Conservation (phyloP, 1,139 yeast genomes). For the Yamadazyma diddensiae region DNA sequence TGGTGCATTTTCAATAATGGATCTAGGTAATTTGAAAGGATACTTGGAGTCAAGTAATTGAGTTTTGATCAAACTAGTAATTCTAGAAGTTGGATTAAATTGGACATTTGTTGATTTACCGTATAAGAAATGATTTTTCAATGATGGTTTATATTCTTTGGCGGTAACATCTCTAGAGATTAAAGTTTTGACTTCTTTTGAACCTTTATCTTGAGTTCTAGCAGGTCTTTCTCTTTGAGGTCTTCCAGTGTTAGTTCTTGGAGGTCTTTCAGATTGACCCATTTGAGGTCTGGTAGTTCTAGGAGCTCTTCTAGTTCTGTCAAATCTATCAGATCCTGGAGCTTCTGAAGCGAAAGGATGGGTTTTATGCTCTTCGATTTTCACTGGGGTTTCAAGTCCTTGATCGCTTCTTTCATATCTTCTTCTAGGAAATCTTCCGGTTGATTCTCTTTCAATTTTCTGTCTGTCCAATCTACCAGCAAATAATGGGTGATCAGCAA, state of each 20-base stretch:
- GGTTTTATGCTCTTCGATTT: no score
- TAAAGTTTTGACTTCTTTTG: conserved; percentile 5
- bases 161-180: conserved; percentile 9
- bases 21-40: conserved; percentile 41
- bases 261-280: neutral
- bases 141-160: conserved; percentile 10
- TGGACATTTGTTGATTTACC: conserved; percentile 37
- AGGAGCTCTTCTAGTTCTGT: no score
- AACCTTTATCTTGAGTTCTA: conserved; percentile 1
- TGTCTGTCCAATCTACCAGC: conserved; percentile 7
- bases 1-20: conserved; percentile 29
- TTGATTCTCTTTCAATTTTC: neutral
- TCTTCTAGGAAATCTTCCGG: conserved; percentile 1
- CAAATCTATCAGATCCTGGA: no score
- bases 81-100: conserved; percentile 32
- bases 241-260: no score
- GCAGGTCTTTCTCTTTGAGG: conserved; percentile 4
- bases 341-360: no score
- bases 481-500: conserved; percentile 23
- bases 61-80: conserved; percentile 42
- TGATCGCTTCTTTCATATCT: no score
- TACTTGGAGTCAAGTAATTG: conserved; percentile 39
- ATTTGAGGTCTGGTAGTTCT: neutral
- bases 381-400: no score
- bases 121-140: conserved; percentile 32